Evolutionary conservation across 169 alveolate species (phyloP).

Genomic region (Plasmodium billcollinsi): DNA sequence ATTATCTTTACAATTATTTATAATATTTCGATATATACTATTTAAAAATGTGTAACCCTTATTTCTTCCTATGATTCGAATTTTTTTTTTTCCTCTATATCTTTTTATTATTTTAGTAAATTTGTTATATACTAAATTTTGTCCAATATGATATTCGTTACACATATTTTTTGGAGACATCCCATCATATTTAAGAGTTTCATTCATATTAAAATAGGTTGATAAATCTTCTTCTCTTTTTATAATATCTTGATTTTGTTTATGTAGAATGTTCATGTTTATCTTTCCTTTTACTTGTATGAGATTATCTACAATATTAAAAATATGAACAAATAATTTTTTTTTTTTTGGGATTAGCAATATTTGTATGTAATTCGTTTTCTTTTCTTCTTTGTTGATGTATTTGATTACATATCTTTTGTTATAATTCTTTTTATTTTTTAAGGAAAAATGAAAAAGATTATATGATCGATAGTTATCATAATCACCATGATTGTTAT

Average conservation of each 20-base stretch:
- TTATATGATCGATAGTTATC: not conserved
- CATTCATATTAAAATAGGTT: not conserved
- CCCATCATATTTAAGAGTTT: not conserved
- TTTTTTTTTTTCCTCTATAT: no score
- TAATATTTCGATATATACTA: no score
- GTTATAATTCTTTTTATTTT: constrained; percentile 16
- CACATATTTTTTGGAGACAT: no score
- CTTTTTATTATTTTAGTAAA: no score
- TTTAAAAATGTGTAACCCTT: no score
- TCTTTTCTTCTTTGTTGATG: not conserved
- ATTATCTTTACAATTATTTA: no score
- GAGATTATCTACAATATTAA: constrained; percentile 26
- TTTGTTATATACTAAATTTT: no score
- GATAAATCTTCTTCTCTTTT: not conserved
- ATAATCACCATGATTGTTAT: not conserved
- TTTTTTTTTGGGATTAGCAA: constrained; percentile 19
- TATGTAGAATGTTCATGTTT: constrained; percentile 8
- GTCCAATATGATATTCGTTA: no score
- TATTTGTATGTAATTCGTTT: constrained; percentile 19
- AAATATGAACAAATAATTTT: constrained; percentile 30
- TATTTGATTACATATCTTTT: constrained; percentile 22
- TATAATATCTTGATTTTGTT: not conserved
- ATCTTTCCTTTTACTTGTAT: constrained; percentile 44
- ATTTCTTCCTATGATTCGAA: no score
- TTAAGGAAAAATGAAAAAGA: constrained; percentile 8